phyloP scores from a whole-genome alignment of 2,329 filamentous ascomycete species.

The Claviceps fusiformis region DNA sequence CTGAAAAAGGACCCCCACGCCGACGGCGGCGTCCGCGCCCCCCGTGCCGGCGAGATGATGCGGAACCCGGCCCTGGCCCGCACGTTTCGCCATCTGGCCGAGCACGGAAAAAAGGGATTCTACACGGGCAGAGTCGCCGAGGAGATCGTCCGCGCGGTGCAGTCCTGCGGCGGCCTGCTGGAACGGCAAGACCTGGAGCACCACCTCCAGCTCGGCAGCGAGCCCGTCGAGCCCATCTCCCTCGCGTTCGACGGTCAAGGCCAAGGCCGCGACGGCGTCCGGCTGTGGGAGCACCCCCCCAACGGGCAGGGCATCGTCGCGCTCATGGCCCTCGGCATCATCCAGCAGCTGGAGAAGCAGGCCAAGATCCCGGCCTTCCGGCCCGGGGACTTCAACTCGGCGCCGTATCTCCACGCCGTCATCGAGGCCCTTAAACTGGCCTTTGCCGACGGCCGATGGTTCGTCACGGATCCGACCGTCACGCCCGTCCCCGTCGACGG shows the following conservation, averaged over 20 bases:
- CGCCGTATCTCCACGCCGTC: conserved; percentile 69
- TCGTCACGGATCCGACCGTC: conserved; percentile 69
- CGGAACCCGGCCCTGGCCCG: conserved; percentile 68
- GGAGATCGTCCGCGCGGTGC: conserved; percentile 64
- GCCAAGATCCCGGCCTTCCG: conserved; percentile 62
- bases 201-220: conserved; percentile 54
- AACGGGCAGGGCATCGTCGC: conserved; percentile 95
- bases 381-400: conserved; percentile 64
- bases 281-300: conserved; percentile 93
- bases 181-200: conserved; percentile 67
- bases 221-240: conserved; percentile 75
- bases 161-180: conserved; percentile 63
- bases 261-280: conserved; percentile 48
- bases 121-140: conserved; percentile 77
- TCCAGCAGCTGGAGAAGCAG: conserved; percentile 68
- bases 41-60: conserved; percentile 73
- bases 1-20: conserved; percentile 63
- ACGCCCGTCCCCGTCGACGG: conserved; percentile 52
- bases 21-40: conserved; percentile 57
- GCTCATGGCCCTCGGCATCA: conserved; percentile 82
- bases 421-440: conserved; percentile 81
- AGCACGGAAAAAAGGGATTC: conserved; percentile 79
- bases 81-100: conserved; percentile 68
- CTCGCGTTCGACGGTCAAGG: conserved; percentile 65
- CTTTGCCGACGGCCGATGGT: conserved; percentile 86